Conservation (phyloP, 805 yeast genomes). For the Saccharomycopsis selenospora region DNA sequence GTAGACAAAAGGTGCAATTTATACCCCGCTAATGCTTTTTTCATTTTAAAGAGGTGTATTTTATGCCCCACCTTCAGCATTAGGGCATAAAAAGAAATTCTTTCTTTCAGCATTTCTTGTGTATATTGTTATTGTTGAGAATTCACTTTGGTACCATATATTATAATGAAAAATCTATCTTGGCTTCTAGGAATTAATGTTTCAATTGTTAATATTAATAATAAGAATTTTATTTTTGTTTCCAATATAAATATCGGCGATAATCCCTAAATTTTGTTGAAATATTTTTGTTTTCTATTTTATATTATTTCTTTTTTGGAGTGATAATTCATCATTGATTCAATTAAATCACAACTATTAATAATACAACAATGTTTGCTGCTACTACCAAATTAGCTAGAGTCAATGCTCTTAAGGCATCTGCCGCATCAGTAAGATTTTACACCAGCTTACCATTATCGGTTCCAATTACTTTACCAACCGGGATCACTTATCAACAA, state of each 20-base stretch:
- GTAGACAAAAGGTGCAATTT: not conserved
- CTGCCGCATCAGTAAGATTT: constrained; percentile 10
- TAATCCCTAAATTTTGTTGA: not conserved
- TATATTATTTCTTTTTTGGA: not conserved
- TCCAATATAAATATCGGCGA: constrained; percentile 1
- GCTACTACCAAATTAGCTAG: not conserved
- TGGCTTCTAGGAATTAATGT: not conserved
- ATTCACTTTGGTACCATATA: not conserved
- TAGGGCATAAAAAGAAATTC: not conserved
- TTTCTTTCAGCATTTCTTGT: not conserved
- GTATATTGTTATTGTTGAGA: no score
- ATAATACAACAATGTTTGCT: not conserved
- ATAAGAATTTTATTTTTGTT: no score
- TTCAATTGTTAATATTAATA: no score
- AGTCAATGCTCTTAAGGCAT: not conserved
- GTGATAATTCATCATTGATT: not conserved
- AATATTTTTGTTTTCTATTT: not conserved
- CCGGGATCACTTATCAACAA: constrained; percentile 47
- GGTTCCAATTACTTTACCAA: constrained; percentile 47
- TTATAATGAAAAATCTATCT: not conserved
- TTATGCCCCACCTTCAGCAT: constrained; percentile 4
- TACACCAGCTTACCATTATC: constrained; percentile 35
- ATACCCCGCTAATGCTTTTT: constrained; percentile 2
- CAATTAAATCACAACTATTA: not conserved
- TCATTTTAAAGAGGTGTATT: constrained; percentile 1